Conservation (phyloP, 2,329 filamentous ascomycete species). For the Drechmeria coniospora region DNA sequence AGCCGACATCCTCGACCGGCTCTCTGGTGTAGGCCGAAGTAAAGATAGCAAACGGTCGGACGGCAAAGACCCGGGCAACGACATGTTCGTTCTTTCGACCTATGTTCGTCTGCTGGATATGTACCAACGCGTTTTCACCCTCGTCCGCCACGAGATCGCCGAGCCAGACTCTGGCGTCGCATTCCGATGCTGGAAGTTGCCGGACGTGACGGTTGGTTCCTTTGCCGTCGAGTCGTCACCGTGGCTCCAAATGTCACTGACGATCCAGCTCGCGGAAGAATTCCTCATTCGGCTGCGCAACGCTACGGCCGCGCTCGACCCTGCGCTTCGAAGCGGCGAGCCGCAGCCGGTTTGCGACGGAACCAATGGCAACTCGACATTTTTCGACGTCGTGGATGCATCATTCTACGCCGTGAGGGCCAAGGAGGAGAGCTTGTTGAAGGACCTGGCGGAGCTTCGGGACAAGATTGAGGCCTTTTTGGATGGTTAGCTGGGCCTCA, state of each 20-base stretch:
- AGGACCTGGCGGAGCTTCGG: slow-evolving; percentile 16
- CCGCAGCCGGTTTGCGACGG: slow-evolving; percentile 1
- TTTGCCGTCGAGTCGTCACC: slow-evolving; percentile 23
- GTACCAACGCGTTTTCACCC: slow-evolving; percentile 22
- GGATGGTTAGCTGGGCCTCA: slow-evolving; percentile 8
- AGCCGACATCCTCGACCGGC: slow-evolving; percentile 18
- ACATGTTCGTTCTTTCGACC: slow-evolving; percentile 22
- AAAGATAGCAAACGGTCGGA: slow-evolving; percentile 9
- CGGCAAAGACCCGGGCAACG: slow-evolving; percentile 19
- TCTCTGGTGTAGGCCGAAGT: slow-evolving; percentile 5
- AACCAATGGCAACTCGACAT: slow-evolving; percentile 13
- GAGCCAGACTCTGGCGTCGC: slow-evolving; percentile 11
- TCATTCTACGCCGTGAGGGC: slow-evolving; percentile 16
- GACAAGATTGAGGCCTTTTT: slow-evolving; percentile 18
- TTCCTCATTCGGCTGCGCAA: slow-evolving; percentile 20
- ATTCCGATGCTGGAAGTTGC: slow-evolving; percentile 23
- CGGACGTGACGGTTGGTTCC: slow-evolving; percentile 24
- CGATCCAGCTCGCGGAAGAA: slow-evolving; percentile 25
- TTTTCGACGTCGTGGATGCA: slow-evolving; percentile 16
- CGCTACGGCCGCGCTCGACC: slow-evolving; percentile 15
- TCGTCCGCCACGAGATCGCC: slow-evolving; percentile 18
- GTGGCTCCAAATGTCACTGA: slow-evolving; percentile 25
- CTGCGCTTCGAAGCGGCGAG: slow-evolving; percentile 6
- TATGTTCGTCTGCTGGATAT: slow-evolving; percentile 24
- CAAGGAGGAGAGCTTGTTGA: slow-evolving; percentile 18